Evolutionary conservation across 495 filamentous ascomycete genomes (phyloP), one percentile per base, ranked within the genome.

Genomic region (Aspergillus nidulans): DNA sequence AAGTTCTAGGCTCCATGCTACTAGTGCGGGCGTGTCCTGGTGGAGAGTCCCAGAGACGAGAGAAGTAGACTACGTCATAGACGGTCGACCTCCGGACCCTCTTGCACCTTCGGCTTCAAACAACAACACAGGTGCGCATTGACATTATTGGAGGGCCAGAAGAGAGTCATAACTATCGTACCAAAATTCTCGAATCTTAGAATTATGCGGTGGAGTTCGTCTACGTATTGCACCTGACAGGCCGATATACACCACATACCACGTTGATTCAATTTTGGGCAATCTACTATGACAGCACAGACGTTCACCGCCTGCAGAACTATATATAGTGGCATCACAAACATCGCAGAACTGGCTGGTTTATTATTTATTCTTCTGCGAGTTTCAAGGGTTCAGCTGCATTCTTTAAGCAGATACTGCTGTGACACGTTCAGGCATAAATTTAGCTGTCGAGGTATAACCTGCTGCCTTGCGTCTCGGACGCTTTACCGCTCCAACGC

Each of bases 361-460:
- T 13, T n/a, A n/a, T n/a, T n/a, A n/a, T n/a, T n/a, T n/a, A n/a
- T n/a, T n/a, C 46, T 28, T 26, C 34, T 48, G 25, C 28, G 16
- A 45, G 20, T 34, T n/a, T 32, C 32, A 39, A 20, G 19, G 16
- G 19, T 25, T 24, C 12, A 23, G n/a, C 4, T 20, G 21, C 6
- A 49, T 16, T n/a, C 12, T 49, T 32, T 21, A 49, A 19, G 47
- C 47, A 19, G 32, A 25, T 21, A 24, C 39, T 12, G 4, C 19
- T 38, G 47, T 49, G 32, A n/a, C 30, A 49, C 47, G 8, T 18
- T 39, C 32, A 39, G 47, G 32, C 47, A 38, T 49, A 49, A 25
- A 24, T 39, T 39, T 39, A 39, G 47, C 32, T 18, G n/a, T 38
- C 12, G 21, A 25, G 19, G 20, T 39, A 38, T 26, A 24, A 32